These are phyloP conservation scores for Trametes coccinea DNA, from an alignment of 768 basidiomycete species.

Conservation along the genomic window DNA sequence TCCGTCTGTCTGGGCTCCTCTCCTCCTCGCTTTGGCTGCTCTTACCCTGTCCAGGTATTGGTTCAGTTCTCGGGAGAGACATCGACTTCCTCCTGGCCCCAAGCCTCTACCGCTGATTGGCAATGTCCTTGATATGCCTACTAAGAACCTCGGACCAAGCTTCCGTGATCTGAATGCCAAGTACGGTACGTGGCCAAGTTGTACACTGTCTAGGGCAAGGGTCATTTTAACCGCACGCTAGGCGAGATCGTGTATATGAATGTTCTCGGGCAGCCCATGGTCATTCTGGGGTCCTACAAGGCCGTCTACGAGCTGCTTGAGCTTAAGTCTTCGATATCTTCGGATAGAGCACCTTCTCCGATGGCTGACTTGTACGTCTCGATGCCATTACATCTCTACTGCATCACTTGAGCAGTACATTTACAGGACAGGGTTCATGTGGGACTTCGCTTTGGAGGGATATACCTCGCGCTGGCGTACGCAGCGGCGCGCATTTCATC, in stretches of 20 bases:
- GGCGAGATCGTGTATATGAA: constrained; percentile 17
- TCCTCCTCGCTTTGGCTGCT: not conserved
- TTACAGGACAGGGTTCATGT: constrained; percentile 2
- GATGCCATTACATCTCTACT: too few relatives aligned
- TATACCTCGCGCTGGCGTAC: constrained; percentile 17
- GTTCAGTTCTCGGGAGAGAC: not conserved
- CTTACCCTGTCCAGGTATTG: not conserved
- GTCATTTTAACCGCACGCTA: not conserved
- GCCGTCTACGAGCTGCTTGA: constrained; percentile 8
- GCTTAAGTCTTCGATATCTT: constrained; percentile 1
- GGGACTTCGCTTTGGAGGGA: constrained; percentile 1
- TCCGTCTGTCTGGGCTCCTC: not conserved
- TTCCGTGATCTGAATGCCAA: constrained; percentile 8
- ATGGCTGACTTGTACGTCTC: constrained; percentile 7
- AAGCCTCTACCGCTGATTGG: constrained; percentile 3
- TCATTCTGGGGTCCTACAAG: constrained; percentile 11
- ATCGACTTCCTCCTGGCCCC: constrained; percentile 11
- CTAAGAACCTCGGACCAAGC: not conserved
- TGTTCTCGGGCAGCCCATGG: constrained; percentile 9
- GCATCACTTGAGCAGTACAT: not conserved
- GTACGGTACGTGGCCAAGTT: constrained; percentile 1
- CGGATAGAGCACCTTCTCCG: not conserved
- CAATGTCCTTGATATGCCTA: constrained; percentile 12
- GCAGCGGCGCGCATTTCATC: constrained; percentile 21
- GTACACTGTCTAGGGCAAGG: too few relatives aligned